Evolutionary conservation across 805 yeast species (phyloP), one percentile per base, ranked within the genome.

Genomic region (Tetrapisispora taiwanensis): DNA sequence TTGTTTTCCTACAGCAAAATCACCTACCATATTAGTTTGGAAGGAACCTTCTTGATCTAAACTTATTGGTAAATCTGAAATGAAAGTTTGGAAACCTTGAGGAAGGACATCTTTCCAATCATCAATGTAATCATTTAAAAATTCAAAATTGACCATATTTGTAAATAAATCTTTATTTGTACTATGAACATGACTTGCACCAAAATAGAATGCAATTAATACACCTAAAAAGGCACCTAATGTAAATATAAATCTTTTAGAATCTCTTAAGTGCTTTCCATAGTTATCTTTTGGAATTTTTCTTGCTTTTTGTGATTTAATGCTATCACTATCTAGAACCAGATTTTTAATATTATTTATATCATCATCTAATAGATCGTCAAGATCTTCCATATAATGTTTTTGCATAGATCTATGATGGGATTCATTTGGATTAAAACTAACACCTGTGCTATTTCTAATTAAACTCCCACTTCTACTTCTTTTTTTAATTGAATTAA

Each of bases 1-100:
- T 36, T 73, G 66, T 52, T 72, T 75, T 1, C 98, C 98, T 15
- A 88, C 95, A 0, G 92, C 86, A 67, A 92, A 92, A 40, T 89
- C 79, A 48, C 87, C 95, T 6, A 87, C 76, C 5, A 83, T 71
- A 32, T 81, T 81, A 15, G 40, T 24, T 31, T 56, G 58, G 12
- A 48, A 38, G 4, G 53, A 46, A 8, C 47, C 45, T 8, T 36
- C 42, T 1, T 56, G 39, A 4, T 50, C 50, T 34, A 50, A 49
- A 1, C 52, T 52, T 18, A 46, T 45, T 36, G 64, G 68, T n/a
- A 78, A 65, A 44, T 79, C 82, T 18, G 71, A 67, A 30, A 89
- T 65, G 34, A 85, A 75, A 7, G 74, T 68, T 42, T 76, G 74
- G 14, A 89, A 56, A 1, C 81, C 70, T 1, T 69, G 65, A 2